These are phyloP conservation scores for Podospora tetraspora DNA, from an alignment of 495 filamentous ascomycete species.

Conservation along the genomic window DNA sequence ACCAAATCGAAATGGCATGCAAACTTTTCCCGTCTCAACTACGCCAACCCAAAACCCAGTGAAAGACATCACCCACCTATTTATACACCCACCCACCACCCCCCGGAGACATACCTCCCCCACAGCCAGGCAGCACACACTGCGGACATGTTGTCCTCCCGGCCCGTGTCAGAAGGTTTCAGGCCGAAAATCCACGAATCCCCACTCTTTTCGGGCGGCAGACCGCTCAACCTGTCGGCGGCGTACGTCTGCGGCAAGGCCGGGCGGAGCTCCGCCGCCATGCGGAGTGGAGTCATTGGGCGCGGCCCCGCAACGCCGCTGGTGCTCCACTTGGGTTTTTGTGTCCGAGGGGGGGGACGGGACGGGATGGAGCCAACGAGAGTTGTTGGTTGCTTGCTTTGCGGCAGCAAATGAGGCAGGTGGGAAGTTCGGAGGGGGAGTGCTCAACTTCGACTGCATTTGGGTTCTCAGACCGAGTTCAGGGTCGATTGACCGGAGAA, in stretches of 20 bases:
- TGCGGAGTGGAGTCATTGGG: neutral
- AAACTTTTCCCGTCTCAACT: too few relatives aligned
- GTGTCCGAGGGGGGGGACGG: neutral
- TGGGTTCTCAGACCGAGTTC: too few relatives aligned
- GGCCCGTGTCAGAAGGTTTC: neutral
- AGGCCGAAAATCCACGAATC: neutral
- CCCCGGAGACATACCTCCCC: neutral
- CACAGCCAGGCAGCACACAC: too few relatives aligned
- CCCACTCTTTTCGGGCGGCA: neutral
- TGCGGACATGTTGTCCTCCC: neutral
- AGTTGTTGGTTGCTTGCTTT: neutral
- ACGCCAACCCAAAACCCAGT: too few relatives aligned
- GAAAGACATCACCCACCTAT: neutral
- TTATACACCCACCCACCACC: neutral
- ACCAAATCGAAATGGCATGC: too few relatives aligned
- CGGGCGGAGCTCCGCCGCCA: neutral
- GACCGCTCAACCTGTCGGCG: neutral
- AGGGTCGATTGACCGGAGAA: too few relatives aligned
- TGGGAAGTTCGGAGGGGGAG: neutral
- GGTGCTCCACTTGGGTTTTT: neutral
- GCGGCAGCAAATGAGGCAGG: neutral
- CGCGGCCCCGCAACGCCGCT: neutral
- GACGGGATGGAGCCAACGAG: neutral
- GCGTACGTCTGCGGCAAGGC: neutral
- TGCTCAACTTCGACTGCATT: neutral